Evolutionary conservation across 148 eudicot species (phyloP), one percentile per base, ranked within the genome.

Genomic region (Rhododendron vialii): DNA sequence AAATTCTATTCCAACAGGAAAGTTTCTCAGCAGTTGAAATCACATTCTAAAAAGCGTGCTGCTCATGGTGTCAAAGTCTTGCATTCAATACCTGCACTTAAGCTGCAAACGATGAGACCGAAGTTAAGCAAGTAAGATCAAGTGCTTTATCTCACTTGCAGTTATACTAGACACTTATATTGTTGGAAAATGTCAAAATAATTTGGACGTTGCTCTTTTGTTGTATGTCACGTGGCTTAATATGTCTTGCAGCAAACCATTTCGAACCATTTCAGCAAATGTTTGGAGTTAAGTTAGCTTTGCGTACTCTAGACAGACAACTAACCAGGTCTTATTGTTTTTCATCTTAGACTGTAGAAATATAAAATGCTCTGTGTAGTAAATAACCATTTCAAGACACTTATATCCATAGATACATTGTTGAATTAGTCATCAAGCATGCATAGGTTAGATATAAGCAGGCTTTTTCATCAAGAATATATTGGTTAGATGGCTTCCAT

Each of bases 111-210:
- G 2, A 94, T 94, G 92, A 97, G 94, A 87, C 93, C 98, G 48
- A 97, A 92, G 88, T 91, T 95, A 84, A 97, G 98, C 99, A 97
- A 97, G 99, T 97, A 95, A 88, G 98, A 84, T 43, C 11, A 50
- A 36, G 82, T 57, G 38, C 26, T 83, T 17, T 41, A 28, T 69
- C 51, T 75, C 12, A 30, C 77, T 48, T 6, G 53, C 41, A 67
- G 12, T 80, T 57, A 85, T 84, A 73, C 35, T 28, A 67, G 30
- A 30, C 73, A 61, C 45, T 45, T 30, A 51, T 2, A 22, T 13
- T 50, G 82, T 74, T 43, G 82, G 41, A 20, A 10, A 71, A 36
- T 33, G 74, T 81, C 30, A 2, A 53, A 33, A 14, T 36, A 84
- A 75, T 75, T 24, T 55, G 38, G 35, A 12, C 28, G 8, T 38